Conservation (phyloP, 345 rosid species). For the Aquilaria yunnanensis region DNA sequence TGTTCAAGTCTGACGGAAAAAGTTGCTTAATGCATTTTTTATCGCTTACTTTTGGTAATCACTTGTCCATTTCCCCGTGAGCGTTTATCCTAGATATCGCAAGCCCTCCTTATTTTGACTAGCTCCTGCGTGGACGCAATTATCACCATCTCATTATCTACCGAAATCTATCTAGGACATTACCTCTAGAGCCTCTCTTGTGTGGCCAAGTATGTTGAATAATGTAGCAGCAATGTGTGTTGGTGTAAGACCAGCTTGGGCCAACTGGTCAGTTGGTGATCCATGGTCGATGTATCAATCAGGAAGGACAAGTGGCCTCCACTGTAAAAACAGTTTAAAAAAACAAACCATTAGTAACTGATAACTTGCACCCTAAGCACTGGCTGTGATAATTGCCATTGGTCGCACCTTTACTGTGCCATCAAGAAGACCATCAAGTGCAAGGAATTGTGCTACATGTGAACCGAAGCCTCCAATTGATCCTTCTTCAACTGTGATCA, state of each 20-base stretch:
- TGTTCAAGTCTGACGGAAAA: no score
- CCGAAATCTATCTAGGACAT: constrained; percentile 21
- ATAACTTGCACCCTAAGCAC: background rate
- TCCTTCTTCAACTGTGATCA: no score
- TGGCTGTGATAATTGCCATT: no score
- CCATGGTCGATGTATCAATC: constrained; percentile 83
- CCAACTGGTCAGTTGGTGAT: constrained; percentile 62
- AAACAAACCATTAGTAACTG: background rate
- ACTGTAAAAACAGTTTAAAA: constrained; percentile 36
- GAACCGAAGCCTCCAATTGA: no score
- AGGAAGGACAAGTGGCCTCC: constrained; percentile 85
- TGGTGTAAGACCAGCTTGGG: constrained; percentile 73
- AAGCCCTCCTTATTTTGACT: no score
- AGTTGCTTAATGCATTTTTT: no score
- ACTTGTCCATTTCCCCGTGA: no score
- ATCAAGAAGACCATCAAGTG: constrained; percentile 86
- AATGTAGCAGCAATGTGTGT: constrained; percentile 87
- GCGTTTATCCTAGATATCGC: no score
- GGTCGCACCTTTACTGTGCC: constrained; percentile 65
- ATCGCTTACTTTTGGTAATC: no score
- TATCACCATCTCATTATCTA: no score
- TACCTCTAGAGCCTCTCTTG: constrained; percentile 52
- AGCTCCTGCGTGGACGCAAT: no score
- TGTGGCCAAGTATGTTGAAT: constrained; percentile 55
- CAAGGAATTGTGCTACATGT: no score